A percentile compares a stretch with the other conserved stretches of the same genome.
Conservation (phyloP, 108 stramenopile genomes). For the Epithemia pelagica region DNA sequence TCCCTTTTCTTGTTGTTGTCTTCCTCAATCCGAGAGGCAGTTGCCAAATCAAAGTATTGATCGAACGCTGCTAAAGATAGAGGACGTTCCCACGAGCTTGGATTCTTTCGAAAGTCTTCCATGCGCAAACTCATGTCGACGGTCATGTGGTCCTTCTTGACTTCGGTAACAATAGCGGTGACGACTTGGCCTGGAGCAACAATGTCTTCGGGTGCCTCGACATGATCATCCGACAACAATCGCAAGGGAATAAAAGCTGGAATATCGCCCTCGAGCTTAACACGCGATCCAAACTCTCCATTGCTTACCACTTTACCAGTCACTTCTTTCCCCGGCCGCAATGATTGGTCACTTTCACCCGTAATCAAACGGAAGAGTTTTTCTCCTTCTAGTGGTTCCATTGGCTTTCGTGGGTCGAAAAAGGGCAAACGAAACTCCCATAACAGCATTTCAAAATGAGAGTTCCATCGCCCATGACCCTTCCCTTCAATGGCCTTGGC, state of each 20-base stretch:
- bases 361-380: conserved; percentile 80
- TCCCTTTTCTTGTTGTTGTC: conserved; percentile 73
- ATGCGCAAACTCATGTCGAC: conserved; percentile 82
- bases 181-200: conserved; percentile 72
- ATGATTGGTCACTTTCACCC: conserved; percentile 76
- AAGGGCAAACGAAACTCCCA: conserved; percentile 89
- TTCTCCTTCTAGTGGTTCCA: conserved; percentile 61
- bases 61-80: conserved; percentile 55
- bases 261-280: conserved; percentile 84
- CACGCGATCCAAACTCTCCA: conserved; percentile 80
- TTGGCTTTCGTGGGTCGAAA: conserved; percentile 77
- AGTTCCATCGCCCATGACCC: conserved; percentile 67
- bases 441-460: conserved; percentile 84
- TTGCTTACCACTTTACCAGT: conserved; percentile 75
- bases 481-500: conserved; percentile 67
- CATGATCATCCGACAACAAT: conserved; percentile 79
- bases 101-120: conserved; percentile 75
- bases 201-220: conserved; percentile 79
- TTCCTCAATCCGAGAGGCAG: conserved; percentile 59
- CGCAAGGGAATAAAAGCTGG: conserved; percentile 79
- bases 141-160: conserved; percentile 88
- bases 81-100: conserved; percentile 80
- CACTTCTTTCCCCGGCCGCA: conserved; percentile 84
- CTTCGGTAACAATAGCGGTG: conserved; percentile 76
- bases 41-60: conserved; percentile 49